phyloP scores from a whole-genome alignment of 192 early-diverging fungal species.

The Coemansia sp. region DNA sequence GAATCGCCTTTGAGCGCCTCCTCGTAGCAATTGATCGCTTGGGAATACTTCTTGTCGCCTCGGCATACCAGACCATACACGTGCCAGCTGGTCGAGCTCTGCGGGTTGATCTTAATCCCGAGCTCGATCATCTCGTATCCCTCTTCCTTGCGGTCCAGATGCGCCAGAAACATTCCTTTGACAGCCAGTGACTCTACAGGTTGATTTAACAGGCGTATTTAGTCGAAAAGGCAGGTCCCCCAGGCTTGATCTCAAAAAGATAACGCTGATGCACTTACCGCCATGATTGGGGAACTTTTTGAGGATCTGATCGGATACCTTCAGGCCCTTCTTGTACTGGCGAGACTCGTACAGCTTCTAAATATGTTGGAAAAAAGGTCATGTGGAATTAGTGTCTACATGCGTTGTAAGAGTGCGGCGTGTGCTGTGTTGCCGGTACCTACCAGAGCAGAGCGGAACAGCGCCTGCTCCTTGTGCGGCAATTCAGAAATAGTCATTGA shows the following conservation, averaged over 20 bases:
- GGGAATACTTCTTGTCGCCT: conserved; percentile 88
- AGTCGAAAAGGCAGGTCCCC: too few relatives aligned
- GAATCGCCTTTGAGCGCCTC: conserved; percentile 83
- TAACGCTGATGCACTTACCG: conserved; percentile 13
- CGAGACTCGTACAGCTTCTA: conserved; percentile 94
- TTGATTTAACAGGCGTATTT: too few relatives aligned
- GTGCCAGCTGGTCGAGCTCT: conserved; percentile 95
- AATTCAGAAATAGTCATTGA: conserved; percentile 42
- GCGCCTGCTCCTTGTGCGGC: conserved; percentile 50
- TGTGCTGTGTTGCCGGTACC: neutral
- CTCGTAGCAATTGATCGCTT: conserved; percentile 89
- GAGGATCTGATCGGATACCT: conserved; percentile 86
- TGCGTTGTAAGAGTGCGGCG: neutral
- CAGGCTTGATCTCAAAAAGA: too few relatives aligned
- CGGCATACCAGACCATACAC: conserved; percentile 92
- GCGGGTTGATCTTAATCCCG: conserved; percentile 77
- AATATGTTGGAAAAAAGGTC: neutral
- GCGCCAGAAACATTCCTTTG: conserved; percentile 89
- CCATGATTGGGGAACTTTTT: conserved; percentile 94
- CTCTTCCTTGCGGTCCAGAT: conserved; percentile 90
- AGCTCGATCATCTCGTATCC: conserved; percentile 83
- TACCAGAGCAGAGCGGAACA: conserved; percentile 53
- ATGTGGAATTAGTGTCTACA: neutral
- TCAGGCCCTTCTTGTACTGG: conserved; percentile 95
- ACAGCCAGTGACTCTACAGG: conserved; percentile 87